A percentile compares a stretch with the other conserved stretches of the same genome.
Evolutionary conservation across 257 asterid genomes (phyloP).

Genomic region (Dorcoceras hygrometricum): DNA sequence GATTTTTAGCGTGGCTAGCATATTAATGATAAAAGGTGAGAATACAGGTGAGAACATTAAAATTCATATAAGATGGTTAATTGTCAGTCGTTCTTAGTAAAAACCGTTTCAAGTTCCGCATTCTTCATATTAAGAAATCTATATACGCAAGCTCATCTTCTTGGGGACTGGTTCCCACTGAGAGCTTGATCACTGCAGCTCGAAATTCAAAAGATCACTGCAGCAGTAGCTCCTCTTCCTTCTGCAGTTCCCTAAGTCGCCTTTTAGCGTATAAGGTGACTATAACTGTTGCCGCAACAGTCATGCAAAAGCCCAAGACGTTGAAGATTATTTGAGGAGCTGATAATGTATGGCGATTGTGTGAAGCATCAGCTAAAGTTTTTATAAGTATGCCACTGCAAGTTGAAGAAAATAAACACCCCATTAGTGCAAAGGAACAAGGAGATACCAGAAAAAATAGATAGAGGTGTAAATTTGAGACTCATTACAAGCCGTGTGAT

Average conservation of each 20-base stretch:
- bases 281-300: slow-evolving; percentile 55
- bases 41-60: neutral
- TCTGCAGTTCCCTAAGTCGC: slow-evolving; percentile 64
- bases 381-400: slow-evolving; percentile 73
- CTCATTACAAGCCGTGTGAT: neutral
- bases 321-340: slow-evolving; percentile 54
- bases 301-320: slow-evolving; percentile 53
- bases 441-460: neutral
- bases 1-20: neutral
- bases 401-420: slow-evolving; percentile 2
- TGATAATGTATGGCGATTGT: slow-evolving; percentile 43
- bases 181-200: neutral
- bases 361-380: slow-evolving; percentile 77
- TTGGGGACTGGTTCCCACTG: neutral
- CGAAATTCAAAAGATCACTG: slow-evolving; percentile 33
- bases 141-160: neutral
- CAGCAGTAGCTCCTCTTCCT: slow-evolving; percentile 56
- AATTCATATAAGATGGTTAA: neutral
- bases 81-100: neutral
- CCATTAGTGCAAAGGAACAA: slow-evolving; percentile 14
- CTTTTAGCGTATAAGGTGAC: slow-evolving; percentile 65
- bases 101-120: slow-evolving; percentile 3
- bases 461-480: neutral
- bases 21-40: neutral
- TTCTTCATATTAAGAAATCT: slow-evolving; percentile 7